These are phyloP conservation scores for Pythium periplocum DNA, from an alignment of 352 stramenopile species.

Conservation along the genomic window DNA sequence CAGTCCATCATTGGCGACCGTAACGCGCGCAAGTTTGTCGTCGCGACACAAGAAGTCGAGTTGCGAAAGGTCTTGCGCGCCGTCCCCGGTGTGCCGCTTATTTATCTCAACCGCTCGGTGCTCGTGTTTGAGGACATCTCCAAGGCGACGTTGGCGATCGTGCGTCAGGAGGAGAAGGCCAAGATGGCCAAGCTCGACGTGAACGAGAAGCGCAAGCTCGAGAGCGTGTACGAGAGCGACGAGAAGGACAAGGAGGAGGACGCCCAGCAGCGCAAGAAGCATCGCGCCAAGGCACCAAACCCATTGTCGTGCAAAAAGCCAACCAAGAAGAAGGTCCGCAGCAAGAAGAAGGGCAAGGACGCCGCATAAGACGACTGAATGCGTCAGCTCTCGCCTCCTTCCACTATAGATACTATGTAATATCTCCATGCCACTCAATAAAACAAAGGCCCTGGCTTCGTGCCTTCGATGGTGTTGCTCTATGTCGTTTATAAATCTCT, in stretches of 20 bases:
- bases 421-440: too few species aligned
- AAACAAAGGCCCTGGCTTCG: too few species aligned
- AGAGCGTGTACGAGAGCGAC: slow-evolving; percentile 28
- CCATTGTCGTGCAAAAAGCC: slow-evolving; percentile 75
- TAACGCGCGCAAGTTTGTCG: slow-evolving; percentile 79
- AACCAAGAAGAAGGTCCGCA: slow-evolving; percentile 70
- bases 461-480: too few species aligned
- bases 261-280: slow-evolving; percentile 32
- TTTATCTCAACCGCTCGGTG: slow-evolving; percentile 85
- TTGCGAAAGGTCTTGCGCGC: slow-evolving; percentile 64
- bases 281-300: slow-evolving; percentile 67
- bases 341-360: slow-evolving; percentile 39
- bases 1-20: slow-evolving; percentile 54
- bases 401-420: too few species aligned
- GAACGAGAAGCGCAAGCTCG: slow-evolving; percentile 75
- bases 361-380: too few species aligned
- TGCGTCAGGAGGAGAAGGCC: slow-evolving; percentile 69
- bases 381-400: too few species aligned
- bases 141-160: slow-evolving; percentile 67
- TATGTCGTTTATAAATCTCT: too few species aligned
- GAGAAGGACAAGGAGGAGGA: slow-evolving; percentile 8
- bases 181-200: slow-evolving; percentile 65
- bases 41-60: slow-evolving; percentile 82
- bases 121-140: slow-evolving; percentile 86
- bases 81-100: slow-evolving; percentile 70